phyloP scores from a whole-genome alignment of 441 rosid genomes.

The Croton laevigatus region DNA sequence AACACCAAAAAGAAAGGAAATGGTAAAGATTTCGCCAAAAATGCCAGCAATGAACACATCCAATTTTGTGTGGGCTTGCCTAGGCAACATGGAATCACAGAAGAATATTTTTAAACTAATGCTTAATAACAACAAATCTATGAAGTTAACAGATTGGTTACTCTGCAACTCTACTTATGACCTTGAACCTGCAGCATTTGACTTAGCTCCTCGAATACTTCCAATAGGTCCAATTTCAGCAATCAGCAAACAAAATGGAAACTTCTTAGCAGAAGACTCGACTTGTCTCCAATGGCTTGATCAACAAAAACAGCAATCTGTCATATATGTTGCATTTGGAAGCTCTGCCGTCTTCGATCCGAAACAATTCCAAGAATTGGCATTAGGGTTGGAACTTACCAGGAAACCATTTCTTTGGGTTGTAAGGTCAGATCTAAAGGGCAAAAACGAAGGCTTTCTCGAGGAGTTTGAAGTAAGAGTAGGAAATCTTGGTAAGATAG shows the following conservation, averaged over 20 bases:
- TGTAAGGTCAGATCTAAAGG: conserved; percentile 31
- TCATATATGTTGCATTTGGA: conserved; percentile 65
- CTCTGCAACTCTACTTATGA: conserved; percentile 49
- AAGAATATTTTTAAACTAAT: conserved; percentile 37
- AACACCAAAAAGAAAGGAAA: conserved; percentile 29
- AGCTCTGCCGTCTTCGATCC: conserved; percentile 37
- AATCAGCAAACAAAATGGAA: conserved; percentile 26
- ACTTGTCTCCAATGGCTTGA: conserved; percentile 59
- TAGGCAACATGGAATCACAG: conserved; percentile 35
- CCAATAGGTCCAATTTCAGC: conserved; percentile 48
- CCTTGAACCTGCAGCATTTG: conserved; percentile 47
- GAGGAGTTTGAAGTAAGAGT: conserved; percentile 28
- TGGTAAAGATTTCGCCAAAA: conserved; percentile 31
- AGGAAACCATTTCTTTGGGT: conserved; percentile 47
- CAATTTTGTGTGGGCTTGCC: conserved; percentile 43
- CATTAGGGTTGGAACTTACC: conserved; percentile 47
- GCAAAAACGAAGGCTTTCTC: conserved; percentile 12
- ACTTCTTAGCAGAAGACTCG: conserved; percentile 48
- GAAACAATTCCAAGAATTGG: conserved; percentile 49
- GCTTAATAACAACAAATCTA: conserved; percentile 29
- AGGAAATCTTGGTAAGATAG: conserved; percentile 26
- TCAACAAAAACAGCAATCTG: conserved; percentile 42
- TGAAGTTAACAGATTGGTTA: conserved; percentile 38
- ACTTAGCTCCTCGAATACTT: conserved; percentile 23
- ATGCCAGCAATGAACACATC: conserved; percentile 50